These are phyloP conservation scores for Aspergillus tanneri DNA, from an alignment of 2,329 filamentous ascomycete species.

Conservation along the genomic window DNA sequence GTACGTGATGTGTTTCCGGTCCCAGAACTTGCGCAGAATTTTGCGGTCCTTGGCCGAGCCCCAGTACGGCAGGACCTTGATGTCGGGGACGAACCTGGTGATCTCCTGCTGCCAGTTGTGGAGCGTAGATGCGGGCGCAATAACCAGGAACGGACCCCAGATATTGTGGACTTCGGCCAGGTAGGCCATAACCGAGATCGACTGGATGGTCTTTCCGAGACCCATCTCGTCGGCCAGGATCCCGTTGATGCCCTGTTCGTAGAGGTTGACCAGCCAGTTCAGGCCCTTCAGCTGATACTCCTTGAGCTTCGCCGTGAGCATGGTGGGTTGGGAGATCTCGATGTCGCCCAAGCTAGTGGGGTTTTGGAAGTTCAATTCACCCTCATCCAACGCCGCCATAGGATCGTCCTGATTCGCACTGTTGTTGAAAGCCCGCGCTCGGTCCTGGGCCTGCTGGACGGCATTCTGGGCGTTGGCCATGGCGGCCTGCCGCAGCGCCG, in stretches of 20 bases:
- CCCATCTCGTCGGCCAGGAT: slow-evolving; percentile 99
- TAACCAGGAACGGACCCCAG: slow-evolving; percentile 96
- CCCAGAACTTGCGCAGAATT: slow-evolving; percentile 97
- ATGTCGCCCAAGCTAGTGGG: slow-evolving; percentile 92
- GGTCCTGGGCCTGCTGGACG: slow-evolving; percentile 89
- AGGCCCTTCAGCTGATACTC: slow-evolving; percentile 99
- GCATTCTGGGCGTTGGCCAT: slow-evolving; percentile 96
- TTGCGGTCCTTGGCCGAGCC: slow-evolving; percentile 92
- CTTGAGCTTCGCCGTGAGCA: slow-evolving; percentile 91
- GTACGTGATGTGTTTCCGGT: slow-evolving; percentile 95
- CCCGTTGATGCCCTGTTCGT: slow-evolving; percentile 99
- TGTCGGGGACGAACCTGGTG: slow-evolving; percentile 84
- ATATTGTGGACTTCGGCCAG: slow-evolving; percentile 96
- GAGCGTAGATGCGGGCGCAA: slow-evolving; percentile 90
- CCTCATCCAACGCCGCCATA: slow-evolving; percentile 78
- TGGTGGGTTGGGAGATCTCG: slow-evolving; percentile 88
- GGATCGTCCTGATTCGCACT: slow-evolving; percentile 59
- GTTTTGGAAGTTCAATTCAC: slow-evolving; percentile 99
- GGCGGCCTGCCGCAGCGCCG: slow-evolving; percentile 74
- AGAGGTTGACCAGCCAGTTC: slow-evolving; percentile 98
- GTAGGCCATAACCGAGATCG: slow-evolving; percentile 98
- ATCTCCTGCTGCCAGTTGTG: slow-evolving; percentile 99
- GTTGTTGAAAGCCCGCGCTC: slow-evolving; percentile 94
- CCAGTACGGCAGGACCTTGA: slow-evolving; percentile 98
- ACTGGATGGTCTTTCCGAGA: slow-evolving; percentile 98